A percentile compares a stretch with the other conserved stretches of the same genome.
These are phyloP conservation scores for Lecanicillium sp. DNA, from an alignment of 2,329 filamentous ascomycete genomes.

Conservation along the genomic window DNA sequence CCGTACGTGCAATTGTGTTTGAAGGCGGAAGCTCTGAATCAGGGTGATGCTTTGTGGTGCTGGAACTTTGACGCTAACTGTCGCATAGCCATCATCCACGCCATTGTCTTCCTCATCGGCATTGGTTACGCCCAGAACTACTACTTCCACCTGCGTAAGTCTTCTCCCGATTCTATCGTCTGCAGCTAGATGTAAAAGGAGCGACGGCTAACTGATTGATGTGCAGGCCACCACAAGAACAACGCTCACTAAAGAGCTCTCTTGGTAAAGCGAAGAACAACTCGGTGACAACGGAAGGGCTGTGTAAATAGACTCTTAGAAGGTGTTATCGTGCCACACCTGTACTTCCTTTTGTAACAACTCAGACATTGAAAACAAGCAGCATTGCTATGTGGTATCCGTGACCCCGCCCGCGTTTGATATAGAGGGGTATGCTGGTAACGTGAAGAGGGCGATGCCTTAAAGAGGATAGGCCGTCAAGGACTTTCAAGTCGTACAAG, in stretches of 20 bases:
- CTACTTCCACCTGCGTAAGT: constrained; percentile 99
- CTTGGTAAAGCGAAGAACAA: constrained; percentile 19
- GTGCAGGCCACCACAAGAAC: constrained; percentile 98
- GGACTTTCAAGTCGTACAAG: too few relatives aligned
- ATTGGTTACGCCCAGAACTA: constrained; percentile 97
- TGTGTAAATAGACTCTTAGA: constrained; percentile 39
- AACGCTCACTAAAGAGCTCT: constrained; percentile 75
- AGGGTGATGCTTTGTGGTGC: constrained; percentile 5
- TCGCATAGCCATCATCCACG: constrained; percentile 73
- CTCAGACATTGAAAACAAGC: constrained; percentile 18
- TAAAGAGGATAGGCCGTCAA: too few relatives aligned
- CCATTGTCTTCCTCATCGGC: constrained; percentile 68
- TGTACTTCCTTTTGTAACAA: constrained; percentile 31
- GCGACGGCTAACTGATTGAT: constrained; percentile 20
- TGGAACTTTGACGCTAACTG: constrained; percentile 19
- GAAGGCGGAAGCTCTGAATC: constrained; percentile 21
- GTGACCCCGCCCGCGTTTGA: not conserved
- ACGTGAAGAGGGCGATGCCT: too few relatives aligned
- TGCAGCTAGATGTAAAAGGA: too few relatives aligned
- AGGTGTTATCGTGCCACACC: constrained; percentile 32
- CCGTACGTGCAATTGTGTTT: constrained; percentile 56
- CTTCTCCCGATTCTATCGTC: not conserved
- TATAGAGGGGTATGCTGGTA: too few relatives aligned
- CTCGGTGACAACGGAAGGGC: constrained; percentile 17
- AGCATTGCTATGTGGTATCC: constrained; percentile 7